Evolutionary conservation across 2,329 filamentous ascomycete species (phyloP), one percentile per base, ranked within the genome.

Genomic region (Ophiobolus disseminans): DNA sequence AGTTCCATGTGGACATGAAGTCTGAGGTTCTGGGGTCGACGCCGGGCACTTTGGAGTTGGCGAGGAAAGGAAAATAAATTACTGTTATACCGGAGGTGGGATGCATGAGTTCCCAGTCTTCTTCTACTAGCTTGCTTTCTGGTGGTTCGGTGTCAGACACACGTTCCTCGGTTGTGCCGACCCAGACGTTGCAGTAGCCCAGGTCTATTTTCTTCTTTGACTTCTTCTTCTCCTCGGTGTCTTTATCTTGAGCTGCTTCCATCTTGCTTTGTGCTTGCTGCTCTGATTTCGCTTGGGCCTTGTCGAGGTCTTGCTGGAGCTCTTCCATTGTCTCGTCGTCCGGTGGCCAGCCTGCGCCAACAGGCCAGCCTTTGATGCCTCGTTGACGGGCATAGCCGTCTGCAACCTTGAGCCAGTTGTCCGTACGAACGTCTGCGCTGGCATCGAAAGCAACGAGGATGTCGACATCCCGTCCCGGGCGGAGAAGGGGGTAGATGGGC

Each of bases 1-100:
- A 97, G 69, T 99, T 99, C 94, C 94, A 99, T 0, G 94, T 99
- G 60, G 86, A 90, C 78, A 97, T 85, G 73, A 91, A 97, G 51
- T 96, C 91, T 43, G 85, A 89, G 2, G 82, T 84, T 19, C 86
- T 86, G 0, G 94, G 94, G 59, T 96, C 88, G n/a, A 97, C 87
- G 34, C 85, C 89, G 0, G 86, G 82, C 0, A 91, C 87, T 51
- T 88, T 87, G 0, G 87, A 82, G 69, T 99, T 97, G 21, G 88
- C 84, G 11, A 97, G 78, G 53, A 97, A 87, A 0, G 94, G 94
- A 64, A 97, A 87, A 75, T 99, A 99, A 13, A 96, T 80, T 3
- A 99, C 86, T 0, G 92, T 84, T 31, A 99, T 88, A 13, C 94
- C 94, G 0, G 94, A 92, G 45, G 91, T 80, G 0, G 90, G 86